Evolutionary conservation across 1,284 basidiomycete genomes (phyloP), one percentile per base, ranked within the genome.

Genomic region (Irpex sp.): DNA sequence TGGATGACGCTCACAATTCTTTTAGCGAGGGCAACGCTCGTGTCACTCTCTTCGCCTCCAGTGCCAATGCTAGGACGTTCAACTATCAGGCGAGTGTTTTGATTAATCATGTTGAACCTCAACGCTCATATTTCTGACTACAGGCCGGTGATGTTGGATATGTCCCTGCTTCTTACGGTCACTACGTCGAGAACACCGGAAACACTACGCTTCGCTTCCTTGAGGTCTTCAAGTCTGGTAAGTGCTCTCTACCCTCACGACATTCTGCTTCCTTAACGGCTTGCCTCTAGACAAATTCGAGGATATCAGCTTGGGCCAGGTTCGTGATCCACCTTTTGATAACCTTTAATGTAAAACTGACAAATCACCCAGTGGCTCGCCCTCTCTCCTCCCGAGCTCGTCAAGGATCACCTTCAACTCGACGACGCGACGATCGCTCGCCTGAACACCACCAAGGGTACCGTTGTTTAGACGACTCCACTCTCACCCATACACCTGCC

Each of bases 181-280:
- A 89, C 71, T 89, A 88, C 68, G 80, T 89, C n/a, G 86, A 90
- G 75, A 89, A 89, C 69, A 85, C 79, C 17, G 87, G 87, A 15
- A 85, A 88, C 68, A 82, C 82, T 4, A 86, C 87, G 0, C 71
- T 89, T 36, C 77, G 75, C 63, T 88, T 80, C 75, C 77, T 89
- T 47, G 87, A 89, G 70, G 84, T 89, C 54, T 87, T 88, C 76
- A 84, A 83, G 60, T 78, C 85, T 0, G 76, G 82, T 81, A 73
- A 58, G 72, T 54, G 19, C n/a, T 21, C 31, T 21, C 5, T 11
- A 26, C 47, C 36, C 17, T 21, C 52, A 58, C n/a, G 59, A 36
- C 8, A 6, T 49, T 31, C 4, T 17, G 21, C 60, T 31, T 36
- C 15, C n/a, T 13, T 37, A 26, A 17, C 36, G 8, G 54, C n/a